Percentiles rank a stretch among this genome's conserved stretches.
phyloP scores from a whole-genome alignment of 2,329 filamentous ascomycete genomes.

The Colletotrichum kahawae region DNA sequence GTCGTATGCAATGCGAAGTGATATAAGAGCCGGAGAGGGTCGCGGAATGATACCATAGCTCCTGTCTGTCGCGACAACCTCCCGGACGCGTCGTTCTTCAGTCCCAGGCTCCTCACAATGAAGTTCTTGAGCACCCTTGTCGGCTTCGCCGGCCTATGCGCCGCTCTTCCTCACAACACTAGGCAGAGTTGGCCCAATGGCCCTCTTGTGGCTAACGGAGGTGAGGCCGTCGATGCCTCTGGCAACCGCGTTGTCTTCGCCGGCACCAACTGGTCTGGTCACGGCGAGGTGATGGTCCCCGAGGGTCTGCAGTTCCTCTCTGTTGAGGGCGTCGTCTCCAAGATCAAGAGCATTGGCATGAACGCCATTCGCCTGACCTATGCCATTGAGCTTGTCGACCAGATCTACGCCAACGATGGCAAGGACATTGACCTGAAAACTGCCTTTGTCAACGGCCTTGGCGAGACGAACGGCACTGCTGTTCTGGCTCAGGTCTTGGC shows the following conservation, averaged over 20 bases:
- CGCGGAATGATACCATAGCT: neutral
- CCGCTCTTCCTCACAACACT: constrained; percentile 1
- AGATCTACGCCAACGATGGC: constrained; percentile 55
- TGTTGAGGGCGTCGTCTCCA: constrained; percentile 56
- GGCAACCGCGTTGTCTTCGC: constrained; percentile 53
- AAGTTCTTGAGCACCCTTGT: constrained; percentile 22
- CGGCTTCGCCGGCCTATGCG: constrained; percentile 19
- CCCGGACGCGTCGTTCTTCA: neutral
- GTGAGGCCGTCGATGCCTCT: constrained; percentile 47
- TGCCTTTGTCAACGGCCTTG: constrained; percentile 51
- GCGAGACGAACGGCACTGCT: constrained; percentile 55
- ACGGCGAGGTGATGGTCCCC: constrained; percentile 67
- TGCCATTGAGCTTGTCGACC: constrained; percentile 68
- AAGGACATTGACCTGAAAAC: constrained; percentile 49
- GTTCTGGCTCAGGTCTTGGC: constrained; percentile 56
- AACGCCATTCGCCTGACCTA: constrained; percentile 68
- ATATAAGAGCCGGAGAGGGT: neutral
- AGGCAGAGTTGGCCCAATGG: constrained; percentile 42
- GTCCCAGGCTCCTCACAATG: constrained; percentile 10
- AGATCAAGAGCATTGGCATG: constrained; percentile 64
- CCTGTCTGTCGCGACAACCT: neutral
- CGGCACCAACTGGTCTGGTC: constrained; percentile 67
- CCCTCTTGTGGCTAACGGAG: constrained; percentile 45
- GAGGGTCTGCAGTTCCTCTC: constrained; percentile 69
- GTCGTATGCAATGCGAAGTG: neutral